A percentile compares a stretch with the other conserved stretches of the same genome.
Evolutionary conservation across 257 asterid genomes (phyloP).

Genomic region (Solanum appendiculatum): DNA sequence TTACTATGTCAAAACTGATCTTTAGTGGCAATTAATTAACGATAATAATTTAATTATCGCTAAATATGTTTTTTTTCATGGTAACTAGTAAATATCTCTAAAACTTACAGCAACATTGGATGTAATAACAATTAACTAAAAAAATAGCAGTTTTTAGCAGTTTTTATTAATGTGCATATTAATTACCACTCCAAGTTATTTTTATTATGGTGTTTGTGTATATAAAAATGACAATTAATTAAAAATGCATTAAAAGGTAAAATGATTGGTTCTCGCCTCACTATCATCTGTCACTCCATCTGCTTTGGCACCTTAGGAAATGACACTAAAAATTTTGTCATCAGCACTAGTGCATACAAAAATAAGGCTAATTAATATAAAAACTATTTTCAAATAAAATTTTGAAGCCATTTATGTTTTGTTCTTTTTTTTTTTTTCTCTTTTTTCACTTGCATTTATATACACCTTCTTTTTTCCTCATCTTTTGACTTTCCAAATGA

Average conservation of each 20-base stretch:
- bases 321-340: not conserved
- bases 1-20: not conserved
- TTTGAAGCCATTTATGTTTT: not conserved
- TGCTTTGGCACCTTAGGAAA: not conserved
- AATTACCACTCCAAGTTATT: too few relatives aligned
- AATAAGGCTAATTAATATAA: not conserved
- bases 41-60: too few relatives aligned
- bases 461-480: not conserved
- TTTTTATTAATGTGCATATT: too few relatives aligned
- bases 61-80: not conserved
- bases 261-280: not conserved
- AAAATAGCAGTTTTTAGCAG: fast-evolving
- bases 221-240: too few relatives aligned
- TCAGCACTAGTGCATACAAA: not conserved
- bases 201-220: too few relatives aligned
- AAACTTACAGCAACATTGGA: too few relatives aligned
- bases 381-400: not conserved
- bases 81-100: not conserved
- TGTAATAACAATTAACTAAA: too few relatives aligned
- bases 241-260: not conserved
- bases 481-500: not conserved
- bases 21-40: not conserved
- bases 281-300: not conserved
- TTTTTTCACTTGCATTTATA: not conserved
- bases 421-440: not conserved